Evolutionary conservation across 2,329 filamentous ascomycete species (phyloP).

Genomic region (Trichoderma hamatum): DNA sequence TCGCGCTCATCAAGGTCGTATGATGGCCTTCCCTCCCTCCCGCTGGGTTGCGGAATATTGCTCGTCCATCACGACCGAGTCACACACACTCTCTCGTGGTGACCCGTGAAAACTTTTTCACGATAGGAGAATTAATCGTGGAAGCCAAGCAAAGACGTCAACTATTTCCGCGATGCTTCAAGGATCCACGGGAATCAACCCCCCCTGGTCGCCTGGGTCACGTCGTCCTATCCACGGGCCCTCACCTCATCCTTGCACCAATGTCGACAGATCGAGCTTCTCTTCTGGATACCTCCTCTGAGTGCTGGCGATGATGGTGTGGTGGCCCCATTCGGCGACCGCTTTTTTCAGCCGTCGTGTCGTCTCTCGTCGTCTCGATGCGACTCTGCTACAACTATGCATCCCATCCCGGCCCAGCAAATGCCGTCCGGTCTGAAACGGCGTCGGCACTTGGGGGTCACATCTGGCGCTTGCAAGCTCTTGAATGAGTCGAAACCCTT

Average conservation of each 20-base stretch:
- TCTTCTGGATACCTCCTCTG: neutral
- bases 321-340: conserved; percentile 17
- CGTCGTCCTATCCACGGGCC: neutral
- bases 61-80: neutral
- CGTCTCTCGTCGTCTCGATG: neutral
- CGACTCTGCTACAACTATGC: neutral
- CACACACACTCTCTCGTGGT: neutral
- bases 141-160: neutral
- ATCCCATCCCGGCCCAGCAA: neutral
- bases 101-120: neutral
- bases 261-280: conserved; percentile 15
- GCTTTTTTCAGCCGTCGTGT: neutral
- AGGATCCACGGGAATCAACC: neutral
- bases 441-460: conserved; percentile 22
- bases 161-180: neutral
- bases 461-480: conserved; percentile 20
- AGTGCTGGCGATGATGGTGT: conserved; percentile 13
- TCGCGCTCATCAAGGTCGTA: neutral
- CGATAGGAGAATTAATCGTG: neutral
- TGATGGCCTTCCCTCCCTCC: conserved; percentile 6
- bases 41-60: neutral
- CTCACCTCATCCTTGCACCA: conserved; percentile 22
- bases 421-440: conserved; percentile 11
- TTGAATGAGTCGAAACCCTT: conserved; percentile 23
- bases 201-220: conserved; percentile 10